Base-by-base conservation (phyloP, 1,284 basidiomycete species). In the Microbotryomycetes sp. region DNA sequence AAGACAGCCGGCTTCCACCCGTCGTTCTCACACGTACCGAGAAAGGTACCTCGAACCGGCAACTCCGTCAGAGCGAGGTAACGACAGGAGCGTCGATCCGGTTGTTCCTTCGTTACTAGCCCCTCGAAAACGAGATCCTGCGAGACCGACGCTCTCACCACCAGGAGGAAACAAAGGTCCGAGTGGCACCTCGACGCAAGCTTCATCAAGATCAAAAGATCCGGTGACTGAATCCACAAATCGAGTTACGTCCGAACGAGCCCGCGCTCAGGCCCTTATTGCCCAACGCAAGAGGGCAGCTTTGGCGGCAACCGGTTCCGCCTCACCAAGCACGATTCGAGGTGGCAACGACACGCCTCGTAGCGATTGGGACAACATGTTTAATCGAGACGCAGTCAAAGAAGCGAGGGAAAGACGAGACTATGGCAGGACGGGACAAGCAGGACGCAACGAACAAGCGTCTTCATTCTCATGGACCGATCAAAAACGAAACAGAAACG, bases 181-280 rank as follows among this genome's bases (percentile, higher is more conserved):
- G 1, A 24, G 23, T 23, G 24, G 30, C 7, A 13, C 5, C 4
- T 21, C 9, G 13, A 24, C n/a, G 21, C 23, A n/a, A 3, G 30
- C 29, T 23, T 21, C 55, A 0, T 5, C 46, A 3, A 16, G 3
- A 16, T 51, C 29, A 6, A 18, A 26, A n/a, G 57, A 65, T n/a
- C 57, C 66, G 1, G n/a, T 29, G 2, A 5, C 28, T 7, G 66
- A 68, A 54, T 60, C 66, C 0, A 3, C 45, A 0, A 9, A 3
- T 1, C 59, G 66, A n/a, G 64, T 61, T 24, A 30, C 59, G 3
- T 59, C 64, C 15, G 66, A 68, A 29, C 53, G 64, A 15, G 64
- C 59, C 1, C 53, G 64, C 47, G 64, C 66, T 1, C 54, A 52
- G 3, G 66, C 66, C 4, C 55, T 68, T 11, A 52, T 68, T 54